These are phyloP conservation scores for Fusarium nurragi DNA, from an alignment of 2,329 filamentous ascomycete genomes.

Conservation along the genomic window DNA sequence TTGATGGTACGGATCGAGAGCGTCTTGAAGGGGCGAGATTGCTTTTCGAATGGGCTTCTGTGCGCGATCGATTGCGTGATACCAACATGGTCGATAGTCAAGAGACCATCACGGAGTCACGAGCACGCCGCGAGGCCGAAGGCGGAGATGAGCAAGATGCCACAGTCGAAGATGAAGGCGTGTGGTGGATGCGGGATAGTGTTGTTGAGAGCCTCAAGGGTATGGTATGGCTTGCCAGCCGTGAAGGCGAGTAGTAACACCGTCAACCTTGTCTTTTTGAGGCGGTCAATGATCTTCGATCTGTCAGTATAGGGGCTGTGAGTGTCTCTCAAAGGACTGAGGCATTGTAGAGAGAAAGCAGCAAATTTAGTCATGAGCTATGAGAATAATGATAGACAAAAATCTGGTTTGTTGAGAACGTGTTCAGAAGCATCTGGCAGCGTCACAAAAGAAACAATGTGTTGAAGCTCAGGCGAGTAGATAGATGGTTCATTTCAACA, in stretches of 20 bases:
- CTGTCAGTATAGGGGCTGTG: not conserved
- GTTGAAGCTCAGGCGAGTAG: conserved; percentile 27
- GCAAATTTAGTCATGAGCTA: conserved; percentile 31
- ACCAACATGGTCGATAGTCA: conserved; percentile 48
- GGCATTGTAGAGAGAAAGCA: not conserved
- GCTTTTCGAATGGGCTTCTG: conserved; percentile 66
- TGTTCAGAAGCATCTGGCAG: not conserved
- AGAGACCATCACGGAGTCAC: conserved; percentile 46
- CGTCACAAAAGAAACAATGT: conserved; percentile 10
- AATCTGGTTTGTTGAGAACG: conserved; percentile 13
- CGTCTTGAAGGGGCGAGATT: conserved; percentile 60
- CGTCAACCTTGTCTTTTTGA: not conserved
- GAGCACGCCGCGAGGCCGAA: conserved; percentile 26
- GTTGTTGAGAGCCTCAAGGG: conserved; percentile 66
- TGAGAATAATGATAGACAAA: conserved; percentile 27
- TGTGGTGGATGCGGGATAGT: conserved; percentile 66
- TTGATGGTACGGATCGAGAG: conserved; percentile 53
- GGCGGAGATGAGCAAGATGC: conserved; percentile 35
- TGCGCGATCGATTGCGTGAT: conserved; percentile 51
- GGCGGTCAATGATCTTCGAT: not conserved
- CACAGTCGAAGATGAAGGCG: conserved; percentile 45
- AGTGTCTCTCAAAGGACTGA: not conserved
- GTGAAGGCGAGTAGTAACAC: conserved; percentile 47
- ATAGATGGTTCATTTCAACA: conserved; percentile 45
- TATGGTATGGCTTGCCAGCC: conserved; percentile 61